Evolutionary conservation across 352 stramenopile species (phyloP).

Genomic region (Phytopythium sindhum): DNA sequence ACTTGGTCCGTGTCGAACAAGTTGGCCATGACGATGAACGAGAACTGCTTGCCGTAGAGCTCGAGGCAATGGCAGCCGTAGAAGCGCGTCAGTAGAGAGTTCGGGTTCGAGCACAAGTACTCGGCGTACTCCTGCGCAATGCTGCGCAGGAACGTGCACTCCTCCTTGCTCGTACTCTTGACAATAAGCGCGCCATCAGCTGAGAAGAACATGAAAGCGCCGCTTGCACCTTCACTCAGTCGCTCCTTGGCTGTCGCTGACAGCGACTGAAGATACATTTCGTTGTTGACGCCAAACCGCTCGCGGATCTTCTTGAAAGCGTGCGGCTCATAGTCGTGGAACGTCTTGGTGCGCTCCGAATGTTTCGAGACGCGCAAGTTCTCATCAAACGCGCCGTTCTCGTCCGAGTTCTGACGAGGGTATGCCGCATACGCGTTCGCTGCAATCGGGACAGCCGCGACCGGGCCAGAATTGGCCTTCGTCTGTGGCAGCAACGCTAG

Average conservation of each 20-base stretch:
- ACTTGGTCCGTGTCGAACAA: slow-evolving; percentile 87
- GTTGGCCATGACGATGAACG: slow-evolving; percentile 92
- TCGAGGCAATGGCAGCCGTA: slow-evolving; percentile 89
- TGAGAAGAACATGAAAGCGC: slow-evolving; percentile 92
- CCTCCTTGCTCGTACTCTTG: slow-evolving; percentile 88
- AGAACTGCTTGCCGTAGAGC: slow-evolving; percentile 90
- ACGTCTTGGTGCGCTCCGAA: slow-evolving; percentile 77
- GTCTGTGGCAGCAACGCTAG: slow-evolving; percentile 77
- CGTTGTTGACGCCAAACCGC: slow-evolving; percentile 81
- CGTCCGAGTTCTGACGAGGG: slow-evolving; percentile 47
- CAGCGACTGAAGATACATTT: slow-evolving; percentile 79
- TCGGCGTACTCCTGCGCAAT: slow-evolving; percentile 87
- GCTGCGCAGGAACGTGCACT: slow-evolving; percentile 80
- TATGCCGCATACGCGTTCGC: slow-evolving; percentile 45
- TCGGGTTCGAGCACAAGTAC: slow-evolving; percentile 83
- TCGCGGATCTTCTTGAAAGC: slow-evolving; percentile 88
- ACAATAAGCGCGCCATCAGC: slow-evolving; percentile 87
- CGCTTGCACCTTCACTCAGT: slow-evolving; percentile 83
- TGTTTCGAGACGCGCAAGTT: slow-evolving; percentile 71
- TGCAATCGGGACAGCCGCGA: slow-evolving; percentile 28
- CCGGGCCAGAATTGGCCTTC: slow-evolving; percentile 28
- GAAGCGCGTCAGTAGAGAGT: slow-evolving; percentile 86
- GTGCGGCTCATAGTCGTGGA: slow-evolving; percentile 87
- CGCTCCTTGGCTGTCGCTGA: slow-evolving; percentile 86
- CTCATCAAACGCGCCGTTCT: slow-evolving; percentile 61